Conservation (phyloP, 2,329 filamentous ascomycete species). For the Penicillium brevicompactum region DNA sequence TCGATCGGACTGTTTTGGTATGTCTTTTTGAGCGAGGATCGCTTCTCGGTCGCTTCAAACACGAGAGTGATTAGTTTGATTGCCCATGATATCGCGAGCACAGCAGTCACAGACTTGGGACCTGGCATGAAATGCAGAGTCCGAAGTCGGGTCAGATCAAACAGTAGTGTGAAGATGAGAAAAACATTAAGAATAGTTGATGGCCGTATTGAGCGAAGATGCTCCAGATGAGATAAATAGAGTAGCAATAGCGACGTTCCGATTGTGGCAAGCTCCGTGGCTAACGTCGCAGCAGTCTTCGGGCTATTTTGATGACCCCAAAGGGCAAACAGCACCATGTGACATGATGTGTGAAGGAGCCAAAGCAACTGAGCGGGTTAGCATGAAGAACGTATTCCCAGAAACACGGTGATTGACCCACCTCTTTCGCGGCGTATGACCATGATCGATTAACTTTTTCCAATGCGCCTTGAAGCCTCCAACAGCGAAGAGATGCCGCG, state of each 20-base stretch:
- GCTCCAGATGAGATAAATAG: constrained; percentile 22
- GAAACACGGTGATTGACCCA: constrained; percentile 5
- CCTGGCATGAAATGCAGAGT: constrained; percentile 18
- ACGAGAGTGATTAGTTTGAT: constrained; percentile 46
- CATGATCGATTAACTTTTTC: constrained; percentile 24
- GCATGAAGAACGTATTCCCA: not conserved
- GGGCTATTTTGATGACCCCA: constrained; percentile 13
- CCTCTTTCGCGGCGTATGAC: constrained; percentile 19
- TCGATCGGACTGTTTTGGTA: constrained; percentile 21
- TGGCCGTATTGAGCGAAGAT: constrained; percentile 19
- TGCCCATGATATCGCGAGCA: constrained; percentile 18
- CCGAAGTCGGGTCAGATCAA: constrained; percentile 20
- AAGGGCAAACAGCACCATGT: constrained; percentile 12
- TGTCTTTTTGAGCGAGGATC: constrained; percentile 18
- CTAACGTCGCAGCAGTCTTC: constrained; percentile 16
- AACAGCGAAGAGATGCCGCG: constrained; percentile 1
- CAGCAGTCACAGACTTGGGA: constrained; percentile 6
- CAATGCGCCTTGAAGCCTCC: constrained; percentile 5
- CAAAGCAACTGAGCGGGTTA: constrained; percentile 6
- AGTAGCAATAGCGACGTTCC: constrained; percentile 5
- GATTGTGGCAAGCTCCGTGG: constrained; percentile 8
- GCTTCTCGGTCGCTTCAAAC: constrained; percentile 49
- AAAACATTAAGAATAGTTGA: constrained; percentile 19
- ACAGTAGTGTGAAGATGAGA: constrained; percentile 8
- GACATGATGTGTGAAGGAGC: constrained; percentile 14